These are phyloP conservation scores for Limonomyces culmigenus DNA, from an alignment of 1,284 basidiomycete species.

Conservation along the genomic window DNA sequence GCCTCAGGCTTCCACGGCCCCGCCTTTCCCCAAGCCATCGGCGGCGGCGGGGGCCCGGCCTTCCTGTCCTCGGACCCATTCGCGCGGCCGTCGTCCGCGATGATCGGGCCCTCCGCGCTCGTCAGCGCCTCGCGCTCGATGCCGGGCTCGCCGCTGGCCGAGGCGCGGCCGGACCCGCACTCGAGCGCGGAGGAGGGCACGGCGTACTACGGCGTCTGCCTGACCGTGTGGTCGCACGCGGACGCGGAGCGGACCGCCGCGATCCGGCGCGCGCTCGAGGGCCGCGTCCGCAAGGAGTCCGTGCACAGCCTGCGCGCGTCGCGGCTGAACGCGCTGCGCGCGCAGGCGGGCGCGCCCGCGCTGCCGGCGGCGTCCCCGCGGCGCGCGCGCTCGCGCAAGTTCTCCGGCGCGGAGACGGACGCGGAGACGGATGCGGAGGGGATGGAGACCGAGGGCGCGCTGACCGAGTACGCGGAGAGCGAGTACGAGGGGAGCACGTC, in stretches of 20 bases:
- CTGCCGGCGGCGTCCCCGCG: conserved; percentile 31
- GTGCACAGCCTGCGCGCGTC: conserved; percentile 52
- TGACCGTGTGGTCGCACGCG: conserved; percentile 89
- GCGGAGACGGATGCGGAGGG: conserved; percentile 35
- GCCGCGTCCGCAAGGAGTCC: conserved; percentile 61
- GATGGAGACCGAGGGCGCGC: conserved; percentile 27
- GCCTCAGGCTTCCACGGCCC: conserved; percentile 58
- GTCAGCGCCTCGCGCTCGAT: conserved; percentile 25
- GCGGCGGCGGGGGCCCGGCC: no score
- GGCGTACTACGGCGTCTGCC: conserved; percentile 78
- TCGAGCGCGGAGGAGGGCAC: conserved; percentile 24
- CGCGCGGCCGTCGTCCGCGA: conserved; percentile 58
- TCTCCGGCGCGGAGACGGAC: conserved; percentile 25
- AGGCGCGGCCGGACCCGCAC: conserved; percentile 21
- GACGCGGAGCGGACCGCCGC: conserved; percentile 72
- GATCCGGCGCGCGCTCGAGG: conserved; percentile 68
- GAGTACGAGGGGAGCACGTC: conserved; percentile 62
- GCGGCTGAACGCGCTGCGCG: conserved; percentile 44
- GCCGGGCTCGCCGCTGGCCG: conserved; percentile 19
- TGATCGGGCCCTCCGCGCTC: conserved; percentile 50
- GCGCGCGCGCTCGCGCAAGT: conserved; percentile 35
- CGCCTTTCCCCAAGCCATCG: neutral
- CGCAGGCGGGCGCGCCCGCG: conserved; percentile 21
- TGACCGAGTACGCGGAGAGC: conserved; percentile 74
- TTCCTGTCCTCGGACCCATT: neutral